phyloP scores from a whole-genome alignment of 345 rosid genomes.

The Rhodamnia argentea region DNA sequence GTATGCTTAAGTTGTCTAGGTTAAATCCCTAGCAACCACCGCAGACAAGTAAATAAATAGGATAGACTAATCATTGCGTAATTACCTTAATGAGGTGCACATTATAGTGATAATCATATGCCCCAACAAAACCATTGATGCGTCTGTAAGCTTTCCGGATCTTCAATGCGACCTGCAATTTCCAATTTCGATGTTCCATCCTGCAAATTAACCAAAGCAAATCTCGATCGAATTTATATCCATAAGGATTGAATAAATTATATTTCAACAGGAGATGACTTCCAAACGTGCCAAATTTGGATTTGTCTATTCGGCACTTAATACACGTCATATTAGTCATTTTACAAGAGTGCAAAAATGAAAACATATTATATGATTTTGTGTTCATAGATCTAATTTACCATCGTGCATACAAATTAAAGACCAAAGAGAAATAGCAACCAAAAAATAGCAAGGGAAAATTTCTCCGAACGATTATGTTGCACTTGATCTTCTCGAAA shows the following conservation, averaged over 20 bases:
- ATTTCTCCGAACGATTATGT: neutral
- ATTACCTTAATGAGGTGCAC: neutral
- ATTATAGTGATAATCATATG: neutral
- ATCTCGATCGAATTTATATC: neutral
- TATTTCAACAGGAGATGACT: neutral
- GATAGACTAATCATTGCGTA: neutral
- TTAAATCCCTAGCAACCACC: neutral
- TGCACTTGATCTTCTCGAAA: neutral
- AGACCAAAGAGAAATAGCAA: neutral
- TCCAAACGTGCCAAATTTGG: neutral
- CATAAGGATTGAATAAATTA: neutral
- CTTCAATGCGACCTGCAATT: neutral
- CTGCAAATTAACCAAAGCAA: neutral
- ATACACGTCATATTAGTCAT: neutral
- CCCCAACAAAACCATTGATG: neutral
- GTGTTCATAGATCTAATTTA: neutral
- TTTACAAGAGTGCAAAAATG: neutral
- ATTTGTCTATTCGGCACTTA: neutral
- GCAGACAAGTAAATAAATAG: neutral
- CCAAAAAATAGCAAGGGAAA: neutral
- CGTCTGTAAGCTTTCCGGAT: neutral
- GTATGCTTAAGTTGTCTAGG: neutral
- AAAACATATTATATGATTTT: neutral
- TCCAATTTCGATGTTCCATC: neutral
- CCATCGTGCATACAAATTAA: neutral